Percentiles rank a stretch among this genome's conserved stretches.
phyloP scores from a whole-genome alignment of 106 monocot genomes.

The Narthecium ossifragum region DNA sequence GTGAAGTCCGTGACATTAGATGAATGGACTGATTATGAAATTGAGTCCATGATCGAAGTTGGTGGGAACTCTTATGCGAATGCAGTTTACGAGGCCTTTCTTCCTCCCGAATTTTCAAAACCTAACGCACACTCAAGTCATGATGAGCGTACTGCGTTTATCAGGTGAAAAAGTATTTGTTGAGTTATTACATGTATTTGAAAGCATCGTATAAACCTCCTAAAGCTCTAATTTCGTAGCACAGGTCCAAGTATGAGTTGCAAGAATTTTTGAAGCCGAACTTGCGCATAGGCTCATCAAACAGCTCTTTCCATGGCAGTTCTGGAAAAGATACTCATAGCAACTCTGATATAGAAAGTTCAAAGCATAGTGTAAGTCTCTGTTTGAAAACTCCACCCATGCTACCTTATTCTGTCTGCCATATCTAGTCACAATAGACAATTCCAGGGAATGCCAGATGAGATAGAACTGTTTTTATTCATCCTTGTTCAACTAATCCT shows the following conservation, averaged over 20 bases:
- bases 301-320: constrained; percentile 37
- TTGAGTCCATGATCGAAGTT: constrained; percentile 69
- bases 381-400: too few species aligned
- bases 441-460: too few species aligned
- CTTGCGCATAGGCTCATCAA: constrained; percentile 67
- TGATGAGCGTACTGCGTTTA: constrained; percentile 54
- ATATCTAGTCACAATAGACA: too few species aligned
- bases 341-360: constrained; percentile 19
- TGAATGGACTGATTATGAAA: constrained; percentile 71
- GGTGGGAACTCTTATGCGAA: constrained; percentile 78
- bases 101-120: constrained; percentile 47
- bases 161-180: constrained; percentile 30
- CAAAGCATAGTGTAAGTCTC: constrained; percentile 38
- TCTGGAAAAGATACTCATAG: constrained; percentile 30
- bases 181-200: constrained; percentile 9
- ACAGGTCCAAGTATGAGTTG: constrained; percentile 77
- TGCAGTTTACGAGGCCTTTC: constrained; percentile 76
- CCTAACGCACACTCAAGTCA: constrained; percentile 43
- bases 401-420: too few species aligned
- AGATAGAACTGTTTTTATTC: too few species aligned
- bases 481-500: neutral
- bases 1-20: constrained; percentile 79
- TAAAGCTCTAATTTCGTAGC: neutral
- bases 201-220: too few species aligned
- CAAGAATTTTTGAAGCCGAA: constrained; percentile 95